phyloP scores from a whole-genome alignment of 768 basidiomycete genomes.

The Psilocybe cubensis region DNA sequence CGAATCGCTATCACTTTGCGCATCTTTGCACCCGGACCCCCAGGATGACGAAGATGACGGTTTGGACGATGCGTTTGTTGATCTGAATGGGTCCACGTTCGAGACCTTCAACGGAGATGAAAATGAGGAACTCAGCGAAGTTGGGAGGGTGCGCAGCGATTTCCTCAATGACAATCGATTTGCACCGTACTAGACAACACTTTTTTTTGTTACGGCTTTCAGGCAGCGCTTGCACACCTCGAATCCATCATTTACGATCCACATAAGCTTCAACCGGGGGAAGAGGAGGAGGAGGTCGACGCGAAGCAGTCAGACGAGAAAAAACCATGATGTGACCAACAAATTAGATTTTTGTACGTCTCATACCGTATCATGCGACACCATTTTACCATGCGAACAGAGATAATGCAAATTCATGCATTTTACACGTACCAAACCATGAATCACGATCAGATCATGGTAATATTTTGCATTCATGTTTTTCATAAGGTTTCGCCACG shows the following conservation, averaged over 20 bases:
- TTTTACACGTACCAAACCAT: too few relatives aligned
- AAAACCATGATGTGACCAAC: too few relatives aligned
- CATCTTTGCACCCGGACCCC: conserved; percentile 81
- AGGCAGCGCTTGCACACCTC: conserved; percentile 84
- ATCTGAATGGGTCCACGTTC: conserved; percentile 52
- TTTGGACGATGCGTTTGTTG: conserved; percentile 60
- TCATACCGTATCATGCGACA: too few relatives aligned
- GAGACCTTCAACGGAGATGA: conserved; percentile 58
- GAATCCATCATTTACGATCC: conserved; percentile 81
- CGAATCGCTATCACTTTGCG: conserved; percentile 83
- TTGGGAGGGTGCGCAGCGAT: conserved; percentile 94
- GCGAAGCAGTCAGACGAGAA: background rate
- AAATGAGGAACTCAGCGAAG: conserved; percentile 78
- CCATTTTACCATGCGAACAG: too few relatives aligned
- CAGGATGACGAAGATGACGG: conserved; percentile 52
- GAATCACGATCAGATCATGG: too few relatives aligned
- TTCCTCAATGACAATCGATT: conserved; percentile 77
- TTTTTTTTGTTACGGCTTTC: conserved; percentile 25
- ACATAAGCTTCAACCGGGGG: conserved; percentile 20
- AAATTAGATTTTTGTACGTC: too few relatives aligned
- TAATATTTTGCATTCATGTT: too few relatives aligned
- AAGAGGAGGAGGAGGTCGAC: conserved; percentile 12
- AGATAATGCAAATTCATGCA: too few relatives aligned
- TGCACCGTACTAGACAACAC: conserved; percentile 78
- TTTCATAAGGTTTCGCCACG: too few relatives aligned